These are phyloP conservation scores for Fusarium sp. DNA, from an alignment of 2,329 filamentous ascomycete genomes.

Conservation along the genomic window DNA sequence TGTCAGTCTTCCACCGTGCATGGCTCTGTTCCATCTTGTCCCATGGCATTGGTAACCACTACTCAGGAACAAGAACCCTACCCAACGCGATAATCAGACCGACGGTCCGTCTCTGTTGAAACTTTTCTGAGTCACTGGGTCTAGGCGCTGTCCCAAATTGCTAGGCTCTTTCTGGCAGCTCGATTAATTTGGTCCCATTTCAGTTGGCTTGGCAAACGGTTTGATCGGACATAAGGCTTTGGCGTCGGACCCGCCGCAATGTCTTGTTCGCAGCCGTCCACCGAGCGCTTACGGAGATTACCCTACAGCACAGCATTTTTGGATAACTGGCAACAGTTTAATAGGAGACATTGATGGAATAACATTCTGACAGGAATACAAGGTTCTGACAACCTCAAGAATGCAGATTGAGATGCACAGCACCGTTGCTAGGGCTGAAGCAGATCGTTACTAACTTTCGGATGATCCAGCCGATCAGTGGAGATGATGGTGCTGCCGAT, in stretches of 20 bases:
- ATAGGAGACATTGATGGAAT: too few relatives aligned
- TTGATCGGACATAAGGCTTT: too few relatives aligned
- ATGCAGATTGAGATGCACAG: not conserved
- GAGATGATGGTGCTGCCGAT: not conserved
- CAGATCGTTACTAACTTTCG: not conserved
- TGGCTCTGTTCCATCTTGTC: too few relatives aligned
- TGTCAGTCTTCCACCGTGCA: too few relatives aligned
- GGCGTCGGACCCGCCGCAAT: not conserved
- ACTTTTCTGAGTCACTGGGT: slow-evolving; percentile 8
- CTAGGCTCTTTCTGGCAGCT: slow-evolving; percentile 25
- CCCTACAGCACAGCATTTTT: not conserved
- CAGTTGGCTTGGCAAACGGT: slow-evolving; percentile 12
- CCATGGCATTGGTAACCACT: too few relatives aligned
- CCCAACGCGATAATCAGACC: not conserved
- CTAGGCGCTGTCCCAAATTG: not conserved
- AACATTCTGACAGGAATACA: too few relatives aligned
- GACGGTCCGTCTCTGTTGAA: slow-evolving; percentile 15
- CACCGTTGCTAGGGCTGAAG: not conserved
- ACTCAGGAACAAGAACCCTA: not conserved
- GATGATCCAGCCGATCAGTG: not conserved
- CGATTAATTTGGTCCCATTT: slow-evolving; percentile 10
- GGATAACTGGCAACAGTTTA: too few relatives aligned
- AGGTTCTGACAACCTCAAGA: not conserved
- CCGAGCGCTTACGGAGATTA: not conserved
- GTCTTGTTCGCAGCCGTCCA: not conserved